These are phyloP conservation scores for Spiraea crenata DNA, from an alignment of 331 rosid species.

Conservation along the genomic window DNA sequence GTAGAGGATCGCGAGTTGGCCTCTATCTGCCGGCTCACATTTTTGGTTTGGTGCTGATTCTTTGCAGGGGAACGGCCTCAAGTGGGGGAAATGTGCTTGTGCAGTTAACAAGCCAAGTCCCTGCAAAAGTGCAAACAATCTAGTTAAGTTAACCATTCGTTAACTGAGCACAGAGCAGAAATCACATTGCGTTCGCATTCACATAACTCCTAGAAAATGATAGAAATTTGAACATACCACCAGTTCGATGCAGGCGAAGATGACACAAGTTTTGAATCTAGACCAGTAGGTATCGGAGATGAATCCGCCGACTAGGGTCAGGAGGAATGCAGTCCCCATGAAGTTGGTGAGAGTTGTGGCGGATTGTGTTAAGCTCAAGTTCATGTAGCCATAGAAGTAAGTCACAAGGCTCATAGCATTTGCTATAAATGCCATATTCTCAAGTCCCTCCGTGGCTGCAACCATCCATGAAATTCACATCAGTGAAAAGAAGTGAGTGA, in stretches of 20 bases:
- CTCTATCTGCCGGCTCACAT: slow-evolving; percentile 41
- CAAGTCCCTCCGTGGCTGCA: slow-evolving; percentile 72
- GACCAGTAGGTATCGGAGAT: slow-evolving; percentile 67
- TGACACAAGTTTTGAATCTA: slow-evolving; percentile 66
- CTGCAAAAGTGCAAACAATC: slow-evolving; percentile 12
- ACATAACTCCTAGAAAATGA: neutral
- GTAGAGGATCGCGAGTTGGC: slow-evolving; percentile 53
- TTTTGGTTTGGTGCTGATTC: slow-evolving; percentile 30
- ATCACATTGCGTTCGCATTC: no score
- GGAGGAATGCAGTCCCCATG: slow-evolving; percentile 70
- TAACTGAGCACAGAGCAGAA: no score
- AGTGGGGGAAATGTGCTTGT: slow-evolving; percentile 53
- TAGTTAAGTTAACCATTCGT: no score
- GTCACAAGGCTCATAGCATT: slow-evolving; percentile 61
- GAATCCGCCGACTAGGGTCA: slow-evolving; percentile 65
- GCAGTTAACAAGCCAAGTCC: slow-evolving; percentile 49
- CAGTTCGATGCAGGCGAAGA: slow-evolving; percentile 53
- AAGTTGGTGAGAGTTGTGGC: slow-evolving; percentile 77
- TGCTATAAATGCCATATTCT: slow-evolving; percentile 73
- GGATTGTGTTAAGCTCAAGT: slow-evolving; percentile 63
- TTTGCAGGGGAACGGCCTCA: slow-evolving; percentile 66
- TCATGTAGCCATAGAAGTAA: slow-evolving; percentile 70
- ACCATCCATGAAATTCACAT: neutral
- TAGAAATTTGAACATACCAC: slow-evolving; percentile 28
- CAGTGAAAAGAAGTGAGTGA: neutral